Conservation (phyloP, 2,329 filamentous ascomycete genomes). For the Lachnellula willkommii region DNA sequence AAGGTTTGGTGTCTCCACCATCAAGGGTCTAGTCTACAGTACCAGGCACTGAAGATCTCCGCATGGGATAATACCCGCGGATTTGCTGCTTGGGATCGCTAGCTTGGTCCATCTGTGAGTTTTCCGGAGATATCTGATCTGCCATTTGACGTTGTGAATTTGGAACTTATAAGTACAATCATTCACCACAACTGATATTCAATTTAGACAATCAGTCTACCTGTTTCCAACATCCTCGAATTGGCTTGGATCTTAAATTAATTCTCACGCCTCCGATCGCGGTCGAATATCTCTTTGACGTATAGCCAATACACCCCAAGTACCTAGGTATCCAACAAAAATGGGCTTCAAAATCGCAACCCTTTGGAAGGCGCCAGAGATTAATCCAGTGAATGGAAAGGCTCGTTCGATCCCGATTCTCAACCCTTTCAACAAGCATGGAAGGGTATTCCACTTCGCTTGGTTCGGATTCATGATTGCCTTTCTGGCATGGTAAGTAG, state of each 20-base stretch:
- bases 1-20: background rate
- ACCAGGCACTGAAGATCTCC: conserved; percentile 13
- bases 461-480: conserved; percentile 83
- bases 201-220: background rate
- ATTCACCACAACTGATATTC: background rate
- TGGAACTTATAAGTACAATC: conserved; percentile 16
- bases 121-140: conserved; percentile 19
- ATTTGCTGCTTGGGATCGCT: conserved; percentile 11
- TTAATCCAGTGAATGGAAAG: conserved; percentile 77
- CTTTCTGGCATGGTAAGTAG: conserved; percentile 81
- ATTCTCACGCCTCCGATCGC: background rate
- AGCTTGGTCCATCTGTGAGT: conserved; percentile 1
- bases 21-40: background rate
- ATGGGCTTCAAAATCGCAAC: conserved; percentile 24
- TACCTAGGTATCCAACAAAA: background rate
- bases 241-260: background rate
- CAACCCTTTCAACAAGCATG: conserved; percentile 74
- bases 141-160: conserved; percentile 19
- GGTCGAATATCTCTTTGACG: background rate
- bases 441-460: conserved; percentile 84
- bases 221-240: background rate
- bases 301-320: background rate
- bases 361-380: conserved; percentile 27
- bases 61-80: conserved; percentile 15
- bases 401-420: conserved; percentile 73